These are phyloP conservation scores for Boletus sp. DNA, from an alignment of 768 basidiomycete species.

Conservation along the genomic window DNA sequence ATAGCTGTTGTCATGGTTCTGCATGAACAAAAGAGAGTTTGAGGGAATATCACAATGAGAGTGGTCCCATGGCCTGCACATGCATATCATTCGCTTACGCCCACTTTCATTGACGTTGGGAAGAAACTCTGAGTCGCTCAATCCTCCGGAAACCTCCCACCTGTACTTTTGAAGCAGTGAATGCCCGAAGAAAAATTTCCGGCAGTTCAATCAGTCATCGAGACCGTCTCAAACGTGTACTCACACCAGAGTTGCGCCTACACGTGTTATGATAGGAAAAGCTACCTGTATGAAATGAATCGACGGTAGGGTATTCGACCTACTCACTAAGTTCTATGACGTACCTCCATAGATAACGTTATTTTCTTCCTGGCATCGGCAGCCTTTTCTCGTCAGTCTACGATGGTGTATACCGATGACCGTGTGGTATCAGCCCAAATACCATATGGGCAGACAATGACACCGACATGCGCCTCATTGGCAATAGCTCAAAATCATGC, in stretches of 20 bases:
- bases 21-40: conserved; percentile 58
- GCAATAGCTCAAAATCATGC: conserved; percentile 16
- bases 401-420: conserved; percentile 68
- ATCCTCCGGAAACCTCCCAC: conserved; percentile 26
- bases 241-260: conserved; percentile 68
- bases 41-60: conserved; percentile 52
- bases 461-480: conserved; percentile 32
- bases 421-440: conserved; percentile 59
- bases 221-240: conserved; percentile 13
- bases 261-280: conserved; percentile 69
- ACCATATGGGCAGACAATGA: conserved; percentile 44
- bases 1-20: conserved; percentile 52
- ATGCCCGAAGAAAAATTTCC: conserved; percentile 51
- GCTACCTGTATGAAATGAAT: conserved; percentile 5
- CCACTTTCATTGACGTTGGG: conserved; percentile 38
- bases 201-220: not conserved
- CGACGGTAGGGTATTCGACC: not conserved
- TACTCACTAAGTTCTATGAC: conserved; percentile 8
- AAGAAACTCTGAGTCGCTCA: conserved; percentile 23
- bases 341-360: conserved; percentile 50
- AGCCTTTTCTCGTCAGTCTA: conserved; percentile 74
- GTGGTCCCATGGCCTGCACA: conserved; percentile 42
- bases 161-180: conserved; percentile 30
- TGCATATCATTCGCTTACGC: conserved; percentile 11
- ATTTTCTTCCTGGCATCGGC: conserved; percentile 44